These are phyloP conservation scores for Mycena sp. DNA, from an alignment of 1,284 basidiomycete genomes.

Conservation along the genomic window DNA sequence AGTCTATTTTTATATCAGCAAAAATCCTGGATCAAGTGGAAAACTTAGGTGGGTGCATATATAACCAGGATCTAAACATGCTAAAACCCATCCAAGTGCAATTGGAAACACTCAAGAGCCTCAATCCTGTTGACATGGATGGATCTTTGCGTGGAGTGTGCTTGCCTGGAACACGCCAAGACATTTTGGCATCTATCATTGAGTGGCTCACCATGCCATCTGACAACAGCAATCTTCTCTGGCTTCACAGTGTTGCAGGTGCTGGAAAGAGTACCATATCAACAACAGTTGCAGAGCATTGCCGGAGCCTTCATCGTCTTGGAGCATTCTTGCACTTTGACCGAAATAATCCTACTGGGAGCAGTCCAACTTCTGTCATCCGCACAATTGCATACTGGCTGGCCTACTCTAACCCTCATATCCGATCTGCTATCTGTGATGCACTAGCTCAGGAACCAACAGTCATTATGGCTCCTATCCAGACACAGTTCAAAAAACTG, in stretches of 20 bases:
- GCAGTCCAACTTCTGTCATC: not conserved
- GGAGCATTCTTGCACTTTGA: slow-evolving; percentile 1
- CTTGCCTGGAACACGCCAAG: not conserved
- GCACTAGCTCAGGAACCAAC: not conserved
- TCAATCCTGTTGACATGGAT: not conserved
- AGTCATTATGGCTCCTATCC: not conserved
- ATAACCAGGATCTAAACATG: no score
- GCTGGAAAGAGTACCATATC: slow-evolving; percentile 8
- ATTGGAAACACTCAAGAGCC: not conserved
- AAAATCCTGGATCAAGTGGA: no score
- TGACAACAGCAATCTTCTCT: not conserved
- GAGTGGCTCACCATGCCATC: not conserved
- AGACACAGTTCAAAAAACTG: not conserved
- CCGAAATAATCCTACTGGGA: not conserved
- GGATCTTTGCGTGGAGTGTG: not conserved
- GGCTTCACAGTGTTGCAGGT: not conserved
- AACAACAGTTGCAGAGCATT: not conserved
- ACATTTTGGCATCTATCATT: not conserved
- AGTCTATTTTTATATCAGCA: no score
- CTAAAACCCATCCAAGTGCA: no score
- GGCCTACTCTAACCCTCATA: not conserved
- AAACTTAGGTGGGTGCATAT: no score
- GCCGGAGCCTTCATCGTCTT: not conserved
- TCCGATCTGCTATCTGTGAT: not conserved
- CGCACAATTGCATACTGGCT: not conserved